These are phyloP conservation scores for Colletotrichum liriopes DNA, from an alignment of 2,329 filamentous ascomycete genomes.

Conservation along the genomic window DNA sequence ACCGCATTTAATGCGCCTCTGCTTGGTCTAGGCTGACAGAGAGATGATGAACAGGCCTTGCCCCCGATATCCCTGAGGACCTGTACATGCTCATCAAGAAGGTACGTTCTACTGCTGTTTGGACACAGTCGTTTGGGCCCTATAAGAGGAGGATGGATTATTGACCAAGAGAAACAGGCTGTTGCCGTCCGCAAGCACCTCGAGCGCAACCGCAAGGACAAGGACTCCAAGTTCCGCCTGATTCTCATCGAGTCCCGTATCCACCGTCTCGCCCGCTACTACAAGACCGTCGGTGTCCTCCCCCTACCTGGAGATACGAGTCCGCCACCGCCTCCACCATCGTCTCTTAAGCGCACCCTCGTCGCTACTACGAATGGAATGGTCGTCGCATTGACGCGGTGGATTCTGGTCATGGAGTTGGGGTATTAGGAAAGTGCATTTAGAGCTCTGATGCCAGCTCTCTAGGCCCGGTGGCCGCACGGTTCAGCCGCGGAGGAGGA, in stretches of 20 bases:
- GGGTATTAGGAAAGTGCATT: constrained; percentile 59
- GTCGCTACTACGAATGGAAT: constrained; percentile 40
- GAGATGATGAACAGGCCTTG: constrained; percentile 92
- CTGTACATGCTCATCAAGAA: constrained; percentile 99
- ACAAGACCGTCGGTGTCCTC: constrained; percentile 92
- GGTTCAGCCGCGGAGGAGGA: constrained; percentile 34
- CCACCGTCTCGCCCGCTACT: constrained; percentile 99
- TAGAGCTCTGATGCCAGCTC: constrained; percentile 60
- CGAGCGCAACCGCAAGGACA: constrained; percentile 99
- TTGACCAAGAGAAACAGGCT: constrained; percentile 69
- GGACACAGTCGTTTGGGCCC: neutral
- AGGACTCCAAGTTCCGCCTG: constrained; percentile 99
- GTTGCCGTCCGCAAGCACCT: constrained; percentile 99
- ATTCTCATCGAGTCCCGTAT: constrained; percentile 99
- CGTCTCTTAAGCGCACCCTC: constrained; percentile 79
- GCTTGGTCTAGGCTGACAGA: constrained; percentile 94
- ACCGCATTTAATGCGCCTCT: constrained; percentile 75
- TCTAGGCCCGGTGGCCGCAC: constrained; percentile 36
- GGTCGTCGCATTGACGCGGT: constrained; percentile 46
- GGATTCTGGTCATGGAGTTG: constrained; percentile 62
- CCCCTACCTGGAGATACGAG: constrained; percentile 99
- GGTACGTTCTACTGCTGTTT: constrained; percentile 64
- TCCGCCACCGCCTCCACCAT: constrained; percentile 95
- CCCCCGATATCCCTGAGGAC: constrained; percentile 98
- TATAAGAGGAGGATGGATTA: constrained; percentile 11